Conservation (phyloP, 495 filamentous ascomycete genomes). For the Aspergillus steynii region DNA sequence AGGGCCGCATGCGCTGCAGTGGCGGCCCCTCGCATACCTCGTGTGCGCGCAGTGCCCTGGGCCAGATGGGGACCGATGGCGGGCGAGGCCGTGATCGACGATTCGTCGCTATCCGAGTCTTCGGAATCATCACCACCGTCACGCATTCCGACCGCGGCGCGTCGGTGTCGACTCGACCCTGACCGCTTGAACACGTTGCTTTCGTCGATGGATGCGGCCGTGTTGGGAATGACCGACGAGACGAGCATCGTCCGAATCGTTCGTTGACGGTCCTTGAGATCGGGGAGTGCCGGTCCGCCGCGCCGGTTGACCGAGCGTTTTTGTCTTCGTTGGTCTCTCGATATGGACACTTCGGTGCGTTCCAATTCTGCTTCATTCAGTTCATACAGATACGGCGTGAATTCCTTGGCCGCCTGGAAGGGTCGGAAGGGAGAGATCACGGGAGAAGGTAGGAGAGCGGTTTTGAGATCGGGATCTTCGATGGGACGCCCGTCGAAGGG, state of each 20-base stretch:
- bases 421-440: conserved; percentile 81
- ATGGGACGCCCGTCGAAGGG: conserved; percentile 93
- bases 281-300: conserved; percentile 90
- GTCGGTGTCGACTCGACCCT: conserved; percentile 53
- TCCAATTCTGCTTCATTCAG: conserved; percentile 89
- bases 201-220: conserved; percentile 75
- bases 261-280: conserved; percentile 90
- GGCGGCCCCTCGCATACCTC: conserved; percentile 82
- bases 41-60: conserved; percentile 78
- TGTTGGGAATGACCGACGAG: conserved; percentile 86
- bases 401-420: conserved; percentile 88
- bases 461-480: conserved; percentile 83
- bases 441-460: conserved; percentile 84
- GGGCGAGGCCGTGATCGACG: conserved; percentile 77
- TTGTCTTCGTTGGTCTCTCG: conserved; percentile 87
- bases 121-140: conserved; percentile 81
- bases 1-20: conserved; percentile 74
- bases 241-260: conserved; percentile 90
- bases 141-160: conserved; percentile 45
- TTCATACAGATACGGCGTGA: conserved; percentile 89
- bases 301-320: conserved; percentile 93
- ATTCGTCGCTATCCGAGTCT: conserved; percentile 84
- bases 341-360: conserved; percentile 85
- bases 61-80: conserved; percentile 66
- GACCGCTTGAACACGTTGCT: conserved; percentile 81